Base-by-base conservation (phyloP, 2,329 filamentous ascomycete species). In the Dactylellina leptospora region DNA sequence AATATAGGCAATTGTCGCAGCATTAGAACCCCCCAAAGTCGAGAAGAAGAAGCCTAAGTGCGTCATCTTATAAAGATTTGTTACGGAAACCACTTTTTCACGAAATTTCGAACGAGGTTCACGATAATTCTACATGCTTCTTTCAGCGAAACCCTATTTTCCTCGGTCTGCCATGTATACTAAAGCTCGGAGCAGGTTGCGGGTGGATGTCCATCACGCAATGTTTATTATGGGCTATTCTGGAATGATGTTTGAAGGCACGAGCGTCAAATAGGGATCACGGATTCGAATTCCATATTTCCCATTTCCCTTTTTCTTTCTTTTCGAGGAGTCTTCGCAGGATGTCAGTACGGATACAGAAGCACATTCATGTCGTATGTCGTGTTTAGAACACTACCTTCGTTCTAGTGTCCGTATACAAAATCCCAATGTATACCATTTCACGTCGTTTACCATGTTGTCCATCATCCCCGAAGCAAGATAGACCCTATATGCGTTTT, bases 1-100 rank as follows among this genome's bases (percentile, higher is more conserved):
- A 74, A 54, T 45, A 63, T 74, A 96, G 93, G 93, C 93, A 25
- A 97, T 97, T 78, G 93, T 97, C 75, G 93, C 93, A 74, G 93
- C 93, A 42, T 84, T 97, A 75, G 93, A 97, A 82, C 93, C 93
- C 44, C 90, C 91, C 20, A 85, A 87, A 71, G 88, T 36, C 5
- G 33, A 88, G 60, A 95, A 93, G 85, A 92, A 91, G 84, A 89
- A 86, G 82, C 83, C 86, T 80, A 89, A 86, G 80, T 93, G 90
- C 81, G 82, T 87, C 75, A 81, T 93, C 79, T 85, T 92, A 79
- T 93, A 83, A 83, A 53, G 23, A 44, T 53, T 51, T n/a, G 50
- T 60, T 25, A 10, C 4, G n/a, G 30, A 47, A 38, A 11, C 25
- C 28, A 25, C 18, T 22, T 44, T 22, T 22, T n/a, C n/a, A 59